These are phyloP conservation scores for Tricholoma sp. DNA, from an alignment of 768 basidiomycete genomes.

Conservation along the genomic window DNA sequence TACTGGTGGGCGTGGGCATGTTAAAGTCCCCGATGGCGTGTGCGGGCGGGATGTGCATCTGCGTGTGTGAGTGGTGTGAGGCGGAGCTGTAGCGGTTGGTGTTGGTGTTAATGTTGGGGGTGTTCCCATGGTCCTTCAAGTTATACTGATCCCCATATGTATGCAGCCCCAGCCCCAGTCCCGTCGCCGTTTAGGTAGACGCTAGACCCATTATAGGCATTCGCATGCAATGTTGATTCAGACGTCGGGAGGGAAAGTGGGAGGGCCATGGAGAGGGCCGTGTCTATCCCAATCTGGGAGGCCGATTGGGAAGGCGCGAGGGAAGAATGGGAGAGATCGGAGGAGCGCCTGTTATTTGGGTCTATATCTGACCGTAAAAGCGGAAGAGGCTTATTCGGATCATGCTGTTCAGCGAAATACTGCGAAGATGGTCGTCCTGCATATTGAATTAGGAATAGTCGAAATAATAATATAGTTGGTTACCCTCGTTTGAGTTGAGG, in stretches of 20 bases:
- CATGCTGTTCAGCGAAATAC: not conserved
- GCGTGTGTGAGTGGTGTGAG: conserved; percentile 1
- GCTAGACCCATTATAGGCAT: not conserved
- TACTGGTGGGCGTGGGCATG: not conserved
- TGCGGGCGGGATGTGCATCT: conserved; percentile 43
- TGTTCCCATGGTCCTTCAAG: conserved; percentile 11
- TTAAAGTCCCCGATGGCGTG: conserved; percentile 36
- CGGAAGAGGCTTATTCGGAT: conserved; percentile 5
- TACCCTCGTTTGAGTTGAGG: not conserved
- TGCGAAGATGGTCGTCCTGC: too few species aligned
- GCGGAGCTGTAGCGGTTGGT: conserved; percentile 3
- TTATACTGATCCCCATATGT: not conserved
- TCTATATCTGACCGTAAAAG: not conserved
- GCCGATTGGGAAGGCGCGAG: conserved; percentile 74
- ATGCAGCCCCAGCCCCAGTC: not conserved
- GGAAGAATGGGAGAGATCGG: conserved; percentile 47
- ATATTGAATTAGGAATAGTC: not conserved
- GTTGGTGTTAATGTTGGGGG: too few species aligned
- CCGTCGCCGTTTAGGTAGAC: not conserved
- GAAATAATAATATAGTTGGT: not conserved
- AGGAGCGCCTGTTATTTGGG: conserved; percentile 29
- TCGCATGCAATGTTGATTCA: not conserved
- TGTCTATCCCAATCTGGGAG: conserved; percentile 44
- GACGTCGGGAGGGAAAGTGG: not conserved
- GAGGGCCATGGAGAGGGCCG: too few species aligned